Percentiles rank a stretch among this genome's conserved stretches.
phyloP scores from a whole-genome alignment of 768 basidiomycete species.

The Trametes maxima region DNA sequence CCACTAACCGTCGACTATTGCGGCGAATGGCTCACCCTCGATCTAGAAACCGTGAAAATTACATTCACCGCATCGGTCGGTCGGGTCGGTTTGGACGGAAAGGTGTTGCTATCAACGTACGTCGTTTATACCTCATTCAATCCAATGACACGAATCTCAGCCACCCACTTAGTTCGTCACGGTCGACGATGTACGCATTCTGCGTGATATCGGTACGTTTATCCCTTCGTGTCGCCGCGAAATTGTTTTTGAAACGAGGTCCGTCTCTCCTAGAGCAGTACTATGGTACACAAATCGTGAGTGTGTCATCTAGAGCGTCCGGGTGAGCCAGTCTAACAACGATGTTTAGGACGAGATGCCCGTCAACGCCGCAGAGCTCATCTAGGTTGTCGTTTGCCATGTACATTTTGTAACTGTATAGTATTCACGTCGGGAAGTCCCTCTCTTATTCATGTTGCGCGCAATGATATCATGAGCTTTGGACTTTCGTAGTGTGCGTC shows the following conservation, averaged over 20 bases:
- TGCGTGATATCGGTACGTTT: constrained; percentile 89
- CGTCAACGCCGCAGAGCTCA: constrained; percentile 95
- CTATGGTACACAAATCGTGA: constrained; percentile 92
- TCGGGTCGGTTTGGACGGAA: constrained; percentile 99
- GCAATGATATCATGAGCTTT: constrained; percentile 20
- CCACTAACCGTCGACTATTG: background rate
- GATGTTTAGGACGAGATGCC: constrained; percentile 93
- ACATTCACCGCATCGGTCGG: constrained; percentile 99
- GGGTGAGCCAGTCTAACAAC: constrained; percentile 6
- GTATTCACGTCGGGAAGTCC: constrained; percentile 24
- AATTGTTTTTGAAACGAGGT: background rate
- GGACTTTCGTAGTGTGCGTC: constrained; percentile 6
- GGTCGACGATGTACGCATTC: constrained; percentile 92
- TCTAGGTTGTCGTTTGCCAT: constrained; percentile 46
- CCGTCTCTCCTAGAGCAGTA: constrained; percentile 71
- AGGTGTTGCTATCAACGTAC: constrained; percentile 98
- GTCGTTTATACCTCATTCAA: constrained; percentile 29
- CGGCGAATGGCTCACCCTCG: background rate
- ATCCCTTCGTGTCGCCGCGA: background rate
- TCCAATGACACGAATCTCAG: background rate
- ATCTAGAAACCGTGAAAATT: constrained; percentile 92
- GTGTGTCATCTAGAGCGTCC: constrained; percentile 27
- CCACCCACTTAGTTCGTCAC: constrained; percentile 74
- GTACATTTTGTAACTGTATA: constrained; percentile 23
- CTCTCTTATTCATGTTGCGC: constrained; percentile 11